Evolutionary conservation across 1,284 basidiomycete genomes (phyloP), one percentile per base, ranked within the genome.

Genomic region (Agroathelia rolfsii): DNA sequence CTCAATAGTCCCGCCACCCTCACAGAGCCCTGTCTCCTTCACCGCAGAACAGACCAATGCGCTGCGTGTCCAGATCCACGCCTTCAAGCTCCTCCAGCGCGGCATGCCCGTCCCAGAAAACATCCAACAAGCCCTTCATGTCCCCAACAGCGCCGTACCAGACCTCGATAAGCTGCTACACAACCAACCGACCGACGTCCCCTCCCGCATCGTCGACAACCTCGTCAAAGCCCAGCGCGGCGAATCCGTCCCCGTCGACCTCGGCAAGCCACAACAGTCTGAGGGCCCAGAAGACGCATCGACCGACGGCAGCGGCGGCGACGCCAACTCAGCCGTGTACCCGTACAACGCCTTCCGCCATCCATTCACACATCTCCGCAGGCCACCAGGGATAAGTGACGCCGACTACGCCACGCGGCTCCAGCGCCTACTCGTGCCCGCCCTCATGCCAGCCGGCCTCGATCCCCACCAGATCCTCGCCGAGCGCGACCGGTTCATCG

Each of bases 301-400:
- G n/a, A n/a, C n/a, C n/a, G n/a, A n/a, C n/a, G n/a, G n/a, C n/a
- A n/a, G n/a, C n/a, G n/a, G n/a, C n/a, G n/a, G n/a, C n/a, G 78
- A 94, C 51, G 62, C 73, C 28, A 68, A 72, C 40, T 90, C 87
- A 3, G 70, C 77, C 32, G 79, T 96, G 38, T 94, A 95, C 50
- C 94, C 94, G 1, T 96, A 94, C 68, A 97, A 96, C 55, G 81
- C 93, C n/a, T 95, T 81, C 55, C 67, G 71, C 16, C 77, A 93
- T 49, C 94, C 94, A 1, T 82, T 87, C 48, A 70, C 80, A 3
- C 76, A 83, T 45, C 72, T 87, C 41, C 73, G 74, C 40, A 71
- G 75, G 16, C 66, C 72, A 28, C 54, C 73, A 35, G n/a, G n/a
- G n/a, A n/a, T n/a, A n/a, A n/a, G n/a, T n/a, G 76, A 73, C 34